Base-by-base conservation (phyloP, 257 asterid species). In the Gentiana macrophylla region DNA sequence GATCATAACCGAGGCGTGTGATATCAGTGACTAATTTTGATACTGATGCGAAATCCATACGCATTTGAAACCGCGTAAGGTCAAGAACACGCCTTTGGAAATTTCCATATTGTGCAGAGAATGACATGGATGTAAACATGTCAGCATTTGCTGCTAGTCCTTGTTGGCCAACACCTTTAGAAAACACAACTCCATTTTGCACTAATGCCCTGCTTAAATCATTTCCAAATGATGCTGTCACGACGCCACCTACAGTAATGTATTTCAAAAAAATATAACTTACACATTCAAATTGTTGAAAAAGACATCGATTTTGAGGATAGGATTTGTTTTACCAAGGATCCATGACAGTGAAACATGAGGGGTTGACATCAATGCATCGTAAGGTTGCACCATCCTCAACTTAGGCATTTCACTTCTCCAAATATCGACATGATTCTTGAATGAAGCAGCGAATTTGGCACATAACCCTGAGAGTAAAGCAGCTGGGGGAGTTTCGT, bases 311-410 rank as follows among this genome's bases (percentile, higher is more conserved):
- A 24, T 24, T 24, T 24, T 24, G 24, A 24, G 24, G 24, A 24
- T 24, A 24, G 24, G 24, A 24, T 24, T 24, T 37, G 57, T 50
- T 53, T 78, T 73, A 86, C 96, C 95, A 73, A 88, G 65, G 50
- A 70, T 63, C 37, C 78, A 72, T 2, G 95, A 75, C 43, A 87
- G 86, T 35, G 96, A 84, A 62, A 88, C 62, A 66, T 82, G 94
- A 57, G 96, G 96, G 63, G 67, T 77, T 34, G 95, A 84, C 66
- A 88, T 68, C 51, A 88, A 70, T 8, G 80, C 35, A 59, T 88
- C 94, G 72, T 84, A 88, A 5, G 96, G 95, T 65, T 73, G 95
- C 73, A 80, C 90, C 93, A 75, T 72, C 69, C 66, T 82, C 53
- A 70, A 67, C 77, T 82, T 82, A 49, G 84, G 80, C 38, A 82